phyloP scores from a whole-genome alignment of 1,284 basidiomycete genomes.

The Papiliotrema flavescens region DNA sequence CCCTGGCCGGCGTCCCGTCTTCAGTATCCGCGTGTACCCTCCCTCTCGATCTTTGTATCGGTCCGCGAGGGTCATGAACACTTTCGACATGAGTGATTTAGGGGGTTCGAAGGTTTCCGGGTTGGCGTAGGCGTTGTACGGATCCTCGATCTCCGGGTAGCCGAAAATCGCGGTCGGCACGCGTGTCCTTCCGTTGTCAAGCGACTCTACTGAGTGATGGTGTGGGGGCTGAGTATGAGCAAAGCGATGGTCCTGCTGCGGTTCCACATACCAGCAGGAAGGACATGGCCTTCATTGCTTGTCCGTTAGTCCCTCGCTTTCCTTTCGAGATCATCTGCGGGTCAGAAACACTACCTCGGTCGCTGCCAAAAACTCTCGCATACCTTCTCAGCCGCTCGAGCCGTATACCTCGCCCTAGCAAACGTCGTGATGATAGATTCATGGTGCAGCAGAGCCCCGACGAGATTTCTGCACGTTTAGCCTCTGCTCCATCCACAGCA shows the following conservation, averaged over 20 bases:
- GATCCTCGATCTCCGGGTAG: constrained; percentile 7
- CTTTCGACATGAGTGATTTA: constrained; percentile 66
- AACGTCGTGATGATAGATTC: constrained; percentile 95
- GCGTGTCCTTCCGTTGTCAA: constrained; percentile 5
- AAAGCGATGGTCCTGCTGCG: background rate
- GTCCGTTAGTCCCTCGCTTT: background rate
- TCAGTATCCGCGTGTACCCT: constrained; percentile 93
- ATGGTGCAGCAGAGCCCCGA: constrained; percentile 91
- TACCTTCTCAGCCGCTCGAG: constrained; percentile 92
- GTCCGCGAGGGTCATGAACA: constrained; percentile 73
- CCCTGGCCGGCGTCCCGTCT: constrained; percentile 78
- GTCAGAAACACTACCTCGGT: background rate
- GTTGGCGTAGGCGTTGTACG: constrained; percentile 22
- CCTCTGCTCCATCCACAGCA: background rate
- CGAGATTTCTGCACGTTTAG: constrained; percentile 69
- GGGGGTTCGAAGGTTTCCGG: constrained; percentile 34
- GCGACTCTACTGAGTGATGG: constrained; percentile 20
- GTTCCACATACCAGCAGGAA: background rate
- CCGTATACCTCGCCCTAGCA: constrained; percentile 90
- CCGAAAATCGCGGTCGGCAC: constrained; percentile 3
- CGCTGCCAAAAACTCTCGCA: constrained; percentile 7
- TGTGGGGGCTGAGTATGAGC: constrained; percentile 16
- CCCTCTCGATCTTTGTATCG: constrained; percentile 82
- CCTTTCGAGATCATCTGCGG: constrained; percentile 1
- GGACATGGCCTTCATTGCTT: background rate